Percentiles rank a stretch among this genome's conserved stretches.
Conservation (phyloP, 2,329 filamentous ascomycete species). For the Exserohilum rostratum region DNA sequence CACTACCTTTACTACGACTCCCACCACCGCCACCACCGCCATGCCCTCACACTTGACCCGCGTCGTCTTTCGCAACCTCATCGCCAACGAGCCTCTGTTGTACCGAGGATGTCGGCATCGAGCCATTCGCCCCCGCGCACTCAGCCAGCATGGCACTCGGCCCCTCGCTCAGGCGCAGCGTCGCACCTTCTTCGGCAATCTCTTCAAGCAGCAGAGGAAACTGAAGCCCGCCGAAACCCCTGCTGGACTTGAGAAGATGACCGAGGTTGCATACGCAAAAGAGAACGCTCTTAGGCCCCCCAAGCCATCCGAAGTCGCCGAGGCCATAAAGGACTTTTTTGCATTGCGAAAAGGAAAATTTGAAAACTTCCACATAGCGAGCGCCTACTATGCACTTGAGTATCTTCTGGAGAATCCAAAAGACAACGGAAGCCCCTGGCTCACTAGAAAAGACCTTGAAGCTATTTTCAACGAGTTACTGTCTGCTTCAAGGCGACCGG, state of each 20-base stretch:
- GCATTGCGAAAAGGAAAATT: constrained; percentile 26
- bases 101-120: constrained; percentile 54
- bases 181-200: constrained; percentile 67
- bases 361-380: constrained; percentile 56
- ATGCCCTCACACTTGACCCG: constrained; percentile 68
- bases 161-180: constrained; percentile 44
- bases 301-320: constrained; percentile 64
- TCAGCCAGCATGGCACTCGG: constrained; percentile 28
- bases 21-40: too few relatives aligned
- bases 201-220: constrained; percentile 65
- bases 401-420: constrained; percentile 58
- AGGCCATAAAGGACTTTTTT: constrained; percentile 55
- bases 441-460: constrained; percentile 28
- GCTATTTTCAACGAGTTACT: constrained; percentile 19
- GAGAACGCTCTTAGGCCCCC: constrained; percentile 70
- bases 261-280: constrained; percentile 69
- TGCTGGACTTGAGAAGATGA: constrained; percentile 74
- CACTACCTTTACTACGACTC: too few relatives aligned
- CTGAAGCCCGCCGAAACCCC: constrained; percentile 68
- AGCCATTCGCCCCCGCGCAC: constrained; percentile 31
- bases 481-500: constrained; percentile 34
- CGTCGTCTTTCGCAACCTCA: constrained; percentile 63
- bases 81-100: constrained; percentile 57
- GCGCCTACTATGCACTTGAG: constrained; percentile 64
- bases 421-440: constrained; percentile 39